A percentile compares a stretch with the other conserved stretches of the same genome.
Evolutionary conservation across 2,329 filamentous ascomycete genomes (phyloP).

Genomic region (Fusarium sp.): DNA sequence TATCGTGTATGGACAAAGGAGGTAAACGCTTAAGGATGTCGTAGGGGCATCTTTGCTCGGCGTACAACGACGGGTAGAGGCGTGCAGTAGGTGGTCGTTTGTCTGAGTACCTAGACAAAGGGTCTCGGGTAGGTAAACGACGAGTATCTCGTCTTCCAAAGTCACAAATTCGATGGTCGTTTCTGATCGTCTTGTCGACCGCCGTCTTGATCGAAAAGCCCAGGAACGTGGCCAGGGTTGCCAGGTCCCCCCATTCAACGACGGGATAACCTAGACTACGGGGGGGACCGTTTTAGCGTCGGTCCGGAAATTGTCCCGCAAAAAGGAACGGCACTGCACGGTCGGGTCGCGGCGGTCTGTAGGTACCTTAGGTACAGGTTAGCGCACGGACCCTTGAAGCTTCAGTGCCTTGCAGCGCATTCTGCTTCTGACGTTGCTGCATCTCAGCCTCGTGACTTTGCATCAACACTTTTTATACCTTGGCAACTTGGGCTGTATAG

Average conservation of each 20-base stretch:
- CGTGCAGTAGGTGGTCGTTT: constrained; percentile 6
- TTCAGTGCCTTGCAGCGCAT: constrained; percentile 16
- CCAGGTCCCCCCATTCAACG: constrained; percentile 33
- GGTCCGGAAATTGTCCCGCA: constrained; percentile 54
- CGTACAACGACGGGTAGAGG: constrained; percentile 14
- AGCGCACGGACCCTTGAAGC: constrained; percentile 33
- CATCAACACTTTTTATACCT: not conserved
- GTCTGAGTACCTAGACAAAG: constrained; percentile 5
- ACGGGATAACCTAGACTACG: not conserved
- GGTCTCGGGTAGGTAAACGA: constrained; percentile 17
- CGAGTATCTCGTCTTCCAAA: constrained; percentile 16
- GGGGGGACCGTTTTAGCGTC: constrained; percentile 40
- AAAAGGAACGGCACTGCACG: constrained; percentile 17
- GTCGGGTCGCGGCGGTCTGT: not conserved
- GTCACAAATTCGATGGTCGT: constrained; percentile 1
- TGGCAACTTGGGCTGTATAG: not conserved
- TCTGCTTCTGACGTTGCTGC: constrained; percentile 21
- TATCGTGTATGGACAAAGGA: constrained; percentile 38
- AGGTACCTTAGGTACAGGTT: constrained; percentile 8
- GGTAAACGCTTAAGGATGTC: constrained; percentile 37
- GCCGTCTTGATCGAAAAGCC: constrained; percentile 41
- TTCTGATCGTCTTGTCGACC: constrained; percentile 33
- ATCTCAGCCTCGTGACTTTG: constrained; percentile 35
- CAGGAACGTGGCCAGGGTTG: constrained; percentile 39
- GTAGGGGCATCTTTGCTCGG: constrained; percentile 46